These are phyloP conservation scores for Hypoxylon sp. DNA, from an alignment of 2,329 filamentous ascomycete species.

Conservation along the genomic window DNA sequence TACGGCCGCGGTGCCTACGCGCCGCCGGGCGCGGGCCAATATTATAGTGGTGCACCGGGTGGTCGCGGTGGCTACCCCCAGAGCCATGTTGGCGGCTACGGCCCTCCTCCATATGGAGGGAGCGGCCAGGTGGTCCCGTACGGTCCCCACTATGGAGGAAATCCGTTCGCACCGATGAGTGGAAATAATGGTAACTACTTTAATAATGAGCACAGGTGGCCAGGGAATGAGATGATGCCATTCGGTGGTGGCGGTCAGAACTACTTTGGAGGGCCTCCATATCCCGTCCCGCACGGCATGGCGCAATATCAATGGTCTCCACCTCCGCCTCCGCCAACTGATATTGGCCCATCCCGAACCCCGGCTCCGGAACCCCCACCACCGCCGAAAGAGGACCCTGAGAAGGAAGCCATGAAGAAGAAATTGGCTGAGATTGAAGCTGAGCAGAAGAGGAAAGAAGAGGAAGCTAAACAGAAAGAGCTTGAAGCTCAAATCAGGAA, in stretches of 20 bases:
- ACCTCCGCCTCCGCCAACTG: constrained; percentile 57
- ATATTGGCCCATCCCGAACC: constrained; percentile 48
- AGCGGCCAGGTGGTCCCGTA: constrained; percentile 66
- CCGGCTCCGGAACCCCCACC: constrained; percentile 33
- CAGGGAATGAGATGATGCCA: constrained; percentile 55
- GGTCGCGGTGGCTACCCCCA: constrained; percentile 62
- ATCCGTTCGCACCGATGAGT: constrained; percentile 52
- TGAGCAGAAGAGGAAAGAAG: constrained; percentile 62
- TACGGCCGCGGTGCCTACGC: constrained; percentile 59
- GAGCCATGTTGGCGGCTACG: constrained; percentile 63
- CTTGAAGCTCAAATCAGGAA: constrained; percentile 61
- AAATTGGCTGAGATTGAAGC: constrained; percentile 68
- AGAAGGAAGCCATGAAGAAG: constrained; percentile 73
- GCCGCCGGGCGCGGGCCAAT: constrained; percentile 45
- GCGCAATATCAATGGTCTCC: constrained; percentile 63
- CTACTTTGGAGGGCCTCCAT: constrained; percentile 59
- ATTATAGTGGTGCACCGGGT: constrained; percentile 50
- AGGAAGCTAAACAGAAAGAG: constrained; percentile 61
- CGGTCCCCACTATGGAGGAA: constrained; percentile 52
- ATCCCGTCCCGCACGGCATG: constrained; percentile 62
- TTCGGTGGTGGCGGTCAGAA: constrained; percentile 57
- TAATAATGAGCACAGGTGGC: constrained; percentile 53
- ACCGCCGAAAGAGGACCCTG: constrained; percentile 60
- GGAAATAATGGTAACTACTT: constrained; percentile 61
- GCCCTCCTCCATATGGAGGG: constrained; percentile 55